These are phyloP conservation scores for Acarospora socialis DNA, from an alignment of 2,329 filamentous ascomycete genomes.

Conservation along the genomic window DNA sequence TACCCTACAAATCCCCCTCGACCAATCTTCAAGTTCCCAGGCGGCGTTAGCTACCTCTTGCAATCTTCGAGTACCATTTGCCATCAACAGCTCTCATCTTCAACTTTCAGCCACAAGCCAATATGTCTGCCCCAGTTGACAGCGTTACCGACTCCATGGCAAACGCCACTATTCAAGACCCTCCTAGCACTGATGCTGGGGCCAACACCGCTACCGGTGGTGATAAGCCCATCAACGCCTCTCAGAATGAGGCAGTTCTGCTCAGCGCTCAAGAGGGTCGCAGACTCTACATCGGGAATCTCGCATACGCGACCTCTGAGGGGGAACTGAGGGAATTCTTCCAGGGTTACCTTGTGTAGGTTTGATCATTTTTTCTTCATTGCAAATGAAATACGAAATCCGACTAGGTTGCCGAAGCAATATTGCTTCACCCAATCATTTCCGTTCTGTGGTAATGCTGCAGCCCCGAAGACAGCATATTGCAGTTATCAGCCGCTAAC, in stretches of 20 bases:
- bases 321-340: conserved; percentile 99
- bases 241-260: conserved; percentile 79
- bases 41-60: conserved; percentile 27
- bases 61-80: conserved; percentile 22
- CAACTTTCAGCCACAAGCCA: conserved; percentile 36
- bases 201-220: conserved; percentile 41
- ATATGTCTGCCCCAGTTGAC: conserved; percentile 75
- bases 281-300: conserved; percentile 99
- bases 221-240: conserved; percentile 59
- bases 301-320: conserved; percentile 99
- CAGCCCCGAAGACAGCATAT: no score
- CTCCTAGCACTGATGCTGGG: conserved; percentile 20
- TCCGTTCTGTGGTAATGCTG: no score
- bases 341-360: conserved; percentile 98
- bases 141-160: conserved; percentile 54
- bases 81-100: conserved; percentile 29
- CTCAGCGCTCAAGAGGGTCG: conserved; percentile 97
- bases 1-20: conserved; percentile 59
- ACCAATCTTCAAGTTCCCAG: conserved; percentile 37
- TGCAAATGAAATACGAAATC: no score
- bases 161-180: conserved; percentile 48
- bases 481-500: conserved; percentile 18
- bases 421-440: no score
- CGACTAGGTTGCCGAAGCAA: no score
- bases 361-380: conserved; percentile 20